These are phyloP conservation scores for Xanthoparmelia taractica DNA, from an alignment of 495 filamentous ascomycete genomes.

Conservation along the genomic window DNA sequence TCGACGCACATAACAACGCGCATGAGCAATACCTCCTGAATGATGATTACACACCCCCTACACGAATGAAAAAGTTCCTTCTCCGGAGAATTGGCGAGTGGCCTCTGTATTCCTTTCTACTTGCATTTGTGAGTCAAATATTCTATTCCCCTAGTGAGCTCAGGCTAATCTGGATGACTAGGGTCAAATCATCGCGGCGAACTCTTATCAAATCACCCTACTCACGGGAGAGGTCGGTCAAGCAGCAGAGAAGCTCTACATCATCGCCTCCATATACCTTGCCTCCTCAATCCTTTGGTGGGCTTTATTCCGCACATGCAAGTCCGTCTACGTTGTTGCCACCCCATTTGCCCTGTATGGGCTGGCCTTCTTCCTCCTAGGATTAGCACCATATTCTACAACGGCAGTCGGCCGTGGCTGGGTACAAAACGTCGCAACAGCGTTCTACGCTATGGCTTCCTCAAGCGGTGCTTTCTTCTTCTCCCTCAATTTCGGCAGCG, in stretches of 20 bases:
- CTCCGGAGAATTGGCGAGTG: slow-evolving; percentile 50
- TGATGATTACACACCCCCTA: slow-evolving; percentile 57
- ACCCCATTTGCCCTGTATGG: slow-evolving; percentile 53
- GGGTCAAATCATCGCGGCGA: slow-evolving; percentile 59
- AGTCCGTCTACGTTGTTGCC: slow-evolving; percentile 50
- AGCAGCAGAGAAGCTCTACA: slow-evolving; percentile 54
- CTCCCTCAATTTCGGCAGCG: slow-evolving; percentile 60
- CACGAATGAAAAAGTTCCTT: slow-evolving; percentile 51
- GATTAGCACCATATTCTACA: slow-evolving; percentile 40
- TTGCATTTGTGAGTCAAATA: slow-evolving; percentile 43
- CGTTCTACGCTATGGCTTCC: slow-evolving; percentile 52
- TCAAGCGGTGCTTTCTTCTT: slow-evolving; percentile 55
- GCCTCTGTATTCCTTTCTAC: slow-evolving; percentile 64
- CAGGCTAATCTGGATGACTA: slow-evolving; percentile 4
- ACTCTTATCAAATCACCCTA: slow-evolving; percentile 62
- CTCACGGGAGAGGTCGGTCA: slow-evolving; percentile 53
- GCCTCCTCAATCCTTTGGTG: slow-evolving; percentile 55
- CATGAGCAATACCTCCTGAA: slow-evolving; percentile 54
- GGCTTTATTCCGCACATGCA: slow-evolving; percentile 48
- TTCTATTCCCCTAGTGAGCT: not conserved
- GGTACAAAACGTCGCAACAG: slow-evolving; percentile 52
- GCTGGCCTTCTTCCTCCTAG: slow-evolving; percentile 52
- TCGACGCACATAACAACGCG: slow-evolving; percentile 18
- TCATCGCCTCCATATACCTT: slow-evolving; percentile 56
- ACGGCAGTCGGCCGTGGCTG: slow-evolving; percentile 36